phyloP scores from a whole-genome alignment of 2,329 filamentous ascomycete species.

The Trichophyton simii region DNA sequence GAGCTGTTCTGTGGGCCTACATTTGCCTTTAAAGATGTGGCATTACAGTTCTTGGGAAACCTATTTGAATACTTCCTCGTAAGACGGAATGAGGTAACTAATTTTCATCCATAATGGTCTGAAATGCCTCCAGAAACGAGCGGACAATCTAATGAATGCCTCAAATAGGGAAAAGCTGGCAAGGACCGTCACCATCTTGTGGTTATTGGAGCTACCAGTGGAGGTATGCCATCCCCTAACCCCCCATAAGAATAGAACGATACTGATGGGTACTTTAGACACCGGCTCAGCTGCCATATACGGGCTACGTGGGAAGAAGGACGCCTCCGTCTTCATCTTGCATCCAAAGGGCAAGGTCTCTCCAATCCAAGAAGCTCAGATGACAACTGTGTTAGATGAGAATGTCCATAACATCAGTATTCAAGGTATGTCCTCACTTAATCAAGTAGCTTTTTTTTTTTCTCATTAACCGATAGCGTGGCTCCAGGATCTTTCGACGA shows the following conservation, averaged over 20 bases:
- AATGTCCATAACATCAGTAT: slow-evolving; percentile 92
- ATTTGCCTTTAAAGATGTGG: slow-evolving; percentile 91
- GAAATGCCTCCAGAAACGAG: too few relatives aligned
- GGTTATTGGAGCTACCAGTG: slow-evolving; percentile 74
- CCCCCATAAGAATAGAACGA: background rate
- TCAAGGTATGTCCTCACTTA: slow-evolving; percentile 35
- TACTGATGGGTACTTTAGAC: slow-evolving; percentile 18
- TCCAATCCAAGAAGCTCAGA: slow-evolving; percentile 88
- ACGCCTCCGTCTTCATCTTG: slow-evolving; percentile 91
- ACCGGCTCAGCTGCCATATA: slow-evolving; percentile 95
- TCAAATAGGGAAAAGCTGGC: slow-evolving; percentile 28
- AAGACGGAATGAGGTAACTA: slow-evolving; percentile 25
- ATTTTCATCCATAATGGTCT: too few relatives aligned
- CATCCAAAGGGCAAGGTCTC: slow-evolving; percentile 83
- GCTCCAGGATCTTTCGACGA: slow-evolving; percentile 71
- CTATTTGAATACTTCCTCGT: slow-evolving; percentile 48
- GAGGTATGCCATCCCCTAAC: slow-evolving; percentile 42
- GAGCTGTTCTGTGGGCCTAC: slow-evolving; percentile 95
- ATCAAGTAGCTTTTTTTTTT: background rate
- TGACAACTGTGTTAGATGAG: slow-evolving; percentile 81
- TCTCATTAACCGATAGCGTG: background rate
- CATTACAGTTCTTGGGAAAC: slow-evolving; percentile 90
- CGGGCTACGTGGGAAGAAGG: slow-evolving; percentile 85
- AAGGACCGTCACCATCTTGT: slow-evolving; percentile 65
- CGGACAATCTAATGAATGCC: too few relatives aligned